phyloP scores from a whole-genome alignment of 768 basidiomycete genomes.

The Serpula lacrymans region DNA sequence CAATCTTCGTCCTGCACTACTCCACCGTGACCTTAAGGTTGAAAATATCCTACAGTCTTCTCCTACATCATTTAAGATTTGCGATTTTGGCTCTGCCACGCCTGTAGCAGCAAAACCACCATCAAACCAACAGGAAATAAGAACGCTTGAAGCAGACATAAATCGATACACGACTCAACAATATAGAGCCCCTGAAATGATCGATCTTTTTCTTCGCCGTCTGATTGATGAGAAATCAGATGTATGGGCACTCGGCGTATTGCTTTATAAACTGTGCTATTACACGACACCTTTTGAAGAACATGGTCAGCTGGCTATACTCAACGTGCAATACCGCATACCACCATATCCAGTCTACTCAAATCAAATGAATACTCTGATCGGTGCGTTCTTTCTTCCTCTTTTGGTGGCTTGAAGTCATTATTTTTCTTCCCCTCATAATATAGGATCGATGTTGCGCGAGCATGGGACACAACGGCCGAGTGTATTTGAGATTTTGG shows the following conservation, averaged over 20 bases:
- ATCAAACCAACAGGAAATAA: constrained; percentile 76
- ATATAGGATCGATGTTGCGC: constrained; percentile 82
- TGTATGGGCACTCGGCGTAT: constrained; percentile 95
- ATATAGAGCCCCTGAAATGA: constrained; percentile 99
- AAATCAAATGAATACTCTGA: constrained; percentile 72
- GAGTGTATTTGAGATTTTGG: constrained; percentile 81
- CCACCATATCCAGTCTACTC: constrained; percentile 90
- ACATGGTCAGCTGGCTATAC: constrained; percentile 91
- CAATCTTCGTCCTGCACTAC: constrained; percentile 79
- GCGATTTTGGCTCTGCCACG: constrained; percentile 95
- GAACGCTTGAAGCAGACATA: constrained; percentile 84
- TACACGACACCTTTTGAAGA: constrained; percentile 99
- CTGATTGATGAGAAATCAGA: constrained; percentile 94
- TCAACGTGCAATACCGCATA: constrained; percentile 93
- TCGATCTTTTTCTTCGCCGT: constrained; percentile 80
- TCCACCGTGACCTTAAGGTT: constrained; percentile 98
- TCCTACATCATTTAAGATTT: constrained; percentile 84
- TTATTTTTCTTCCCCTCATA: constrained; percentile 10
- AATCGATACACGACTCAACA: constrained; percentile 95
- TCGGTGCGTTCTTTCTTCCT: constrained; percentile 60
- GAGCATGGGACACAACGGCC: constrained; percentile 89
- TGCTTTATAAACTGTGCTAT: constrained; percentile 98
- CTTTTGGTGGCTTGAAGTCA: constrained; percentile 2
- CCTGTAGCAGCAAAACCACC: constrained; percentile 70
- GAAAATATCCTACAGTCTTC: constrained; percentile 96